phyloP scores from a whole-genome alignment of 2,329 filamentous ascomycete genomes.

The Curvularia verruculosa region DNA sequence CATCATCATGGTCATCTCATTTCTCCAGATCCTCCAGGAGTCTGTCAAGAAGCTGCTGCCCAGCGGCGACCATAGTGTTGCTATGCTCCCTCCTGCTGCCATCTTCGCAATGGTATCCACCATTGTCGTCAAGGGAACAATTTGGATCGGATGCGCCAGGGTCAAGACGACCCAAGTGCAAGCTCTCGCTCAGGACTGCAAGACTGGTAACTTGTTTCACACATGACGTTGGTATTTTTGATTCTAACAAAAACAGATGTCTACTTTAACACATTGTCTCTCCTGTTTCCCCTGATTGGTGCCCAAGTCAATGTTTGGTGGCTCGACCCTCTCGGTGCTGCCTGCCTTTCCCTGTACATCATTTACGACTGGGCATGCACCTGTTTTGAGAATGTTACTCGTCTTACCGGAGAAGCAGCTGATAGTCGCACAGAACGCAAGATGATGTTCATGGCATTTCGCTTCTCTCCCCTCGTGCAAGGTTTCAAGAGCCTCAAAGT shows the following conservation, averaged over 20 bases:
- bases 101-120: constrained; percentile 65
- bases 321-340: constrained; percentile 69
- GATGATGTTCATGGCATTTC: constrained; percentile 65
- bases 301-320: constrained; percentile 67
- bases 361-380: constrained; percentile 72
- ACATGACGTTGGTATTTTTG: too few relatives aligned
- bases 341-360: constrained; percentile 68
- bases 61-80: constrained; percentile 55
- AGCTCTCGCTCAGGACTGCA: constrained; percentile 67
- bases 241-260: constrained; percentile 57
- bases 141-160: constrained; percentile 64
- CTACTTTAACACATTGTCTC: constrained; percentile 67
- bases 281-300: constrained; percentile 68
- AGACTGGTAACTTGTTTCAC: constrained; percentile 35
- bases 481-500: constrained; percentile 62
- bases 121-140: constrained; percentile 64
- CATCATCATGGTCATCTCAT: constrained; percentile 67
- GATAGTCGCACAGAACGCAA: constrained; percentile 60
- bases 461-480: constrained; percentile 60
- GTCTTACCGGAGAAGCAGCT: constrained; percentile 64
- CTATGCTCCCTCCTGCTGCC: constrained; percentile 59
- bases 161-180: constrained; percentile 70
- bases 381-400: constrained; percentile 64
- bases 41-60: constrained; percentile 65
- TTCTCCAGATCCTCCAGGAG: constrained; percentile 66